A percentile compares a stretch with the other conserved stretches of the same genome.
These are phyloP conservation scores for Linanthus parryae DNA, from an alignment of 148 eudicot genomes.

Conservation along the genomic window DNA sequence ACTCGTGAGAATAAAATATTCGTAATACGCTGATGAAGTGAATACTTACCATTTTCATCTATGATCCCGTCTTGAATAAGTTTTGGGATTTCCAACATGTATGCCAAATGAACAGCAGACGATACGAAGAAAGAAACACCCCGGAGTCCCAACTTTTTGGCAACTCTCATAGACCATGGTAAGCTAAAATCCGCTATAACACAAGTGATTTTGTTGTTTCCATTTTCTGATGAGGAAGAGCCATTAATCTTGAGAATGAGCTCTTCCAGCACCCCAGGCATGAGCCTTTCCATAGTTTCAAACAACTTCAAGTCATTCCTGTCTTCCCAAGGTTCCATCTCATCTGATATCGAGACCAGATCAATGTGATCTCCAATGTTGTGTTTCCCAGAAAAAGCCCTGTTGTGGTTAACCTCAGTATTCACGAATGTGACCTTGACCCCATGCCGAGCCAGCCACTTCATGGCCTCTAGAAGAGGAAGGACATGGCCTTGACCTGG, in stretches of 20 bases:
- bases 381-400: slow-evolving; percentile 9
- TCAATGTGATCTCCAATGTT: background rate
- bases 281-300: slow-evolving; percentile 6
- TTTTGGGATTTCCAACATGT: background rate
- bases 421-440: slow-evolving; percentile 26
- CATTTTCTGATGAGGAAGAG: too few species aligned
- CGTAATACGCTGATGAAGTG: too few species aligned
- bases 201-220: slow-evolving; percentile 15
- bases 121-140: slow-evolving; percentile 13
- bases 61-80: slow-evolving; percentile 16
- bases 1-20: too few species aligned
- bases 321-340: slow-evolving; percentile 13
- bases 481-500: slow-evolving; percentile 38
- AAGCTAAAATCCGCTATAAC: slow-evolving; percentile 19
- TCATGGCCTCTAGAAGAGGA: slow-evolving; percentile 20
- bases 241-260: slow-evolving; percentile 10
- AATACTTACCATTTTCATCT: slow-evolving; percentile 9
- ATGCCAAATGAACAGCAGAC: slow-evolving; percentile 8
- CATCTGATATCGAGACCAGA: slow-evolving; percentile 25
- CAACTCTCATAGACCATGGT: slow-evolving; percentile 10
- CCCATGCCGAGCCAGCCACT: slow-evolving; percentile 12
- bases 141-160: slow-evolving; percentile 7
- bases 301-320: slow-evolving; percentile 11
- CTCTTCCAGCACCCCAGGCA: slow-evolving; percentile 20
- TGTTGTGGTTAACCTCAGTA: slow-evolving; percentile 21